Evolutionary conservation across 495 filamentous ascomycete species (phyloP), one percentile per base, ranked within the genome.

Genomic region (Peziza echinospora): DNA sequence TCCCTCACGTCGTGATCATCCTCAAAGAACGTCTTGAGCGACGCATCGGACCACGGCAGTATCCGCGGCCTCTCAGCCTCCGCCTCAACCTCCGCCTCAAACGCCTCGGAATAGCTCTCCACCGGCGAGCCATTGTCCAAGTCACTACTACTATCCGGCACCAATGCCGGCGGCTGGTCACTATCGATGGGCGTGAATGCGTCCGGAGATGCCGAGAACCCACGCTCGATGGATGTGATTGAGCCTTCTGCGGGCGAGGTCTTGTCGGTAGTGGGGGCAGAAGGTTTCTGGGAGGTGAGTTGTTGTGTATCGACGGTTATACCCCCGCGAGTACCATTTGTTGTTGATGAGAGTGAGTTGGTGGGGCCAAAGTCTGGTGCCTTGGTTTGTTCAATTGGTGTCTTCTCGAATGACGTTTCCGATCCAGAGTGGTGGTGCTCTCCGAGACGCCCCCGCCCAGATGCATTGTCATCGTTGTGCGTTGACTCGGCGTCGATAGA

Each of bases 1-100:
- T 97, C 89, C 39, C 82, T 74, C 52, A 97, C 81, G 49, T 93
- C 85, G n/a, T 72, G 78, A 39, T 80, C 80, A 54, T 89, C 84
- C 50, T 96, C 87, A 53, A 96, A 76, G 64, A 93, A 97, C 17
- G 81, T 77, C 41, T 83, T 73, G 26, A 97, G 69, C 52, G 72
- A 78, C 49, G 77, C 69, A 60, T 93, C 89, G 53, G 78, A 84
- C 89, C 89, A 97, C 0, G 78, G 69, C 11, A 49, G 44, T 39
- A 49, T 45, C 25, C 57, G 57, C 25, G 52, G 21, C 21, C 45
- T 22, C 16, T 24, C 42, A 13, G 30, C 3, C 0, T 11, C 13
- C 3, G 19, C 30, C 3, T 37, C 30, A 5, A 2, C 19, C 13
- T 11, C 30, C 30, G 30, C 6, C 30, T 37, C 30, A 37, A 37